A percentile compares a stretch with the other conserved stretches of the same genome.
Conservation (phyloP, 2,329 filamentous ascomycete genomes). For the Aspergillus arachidicola region DNA sequence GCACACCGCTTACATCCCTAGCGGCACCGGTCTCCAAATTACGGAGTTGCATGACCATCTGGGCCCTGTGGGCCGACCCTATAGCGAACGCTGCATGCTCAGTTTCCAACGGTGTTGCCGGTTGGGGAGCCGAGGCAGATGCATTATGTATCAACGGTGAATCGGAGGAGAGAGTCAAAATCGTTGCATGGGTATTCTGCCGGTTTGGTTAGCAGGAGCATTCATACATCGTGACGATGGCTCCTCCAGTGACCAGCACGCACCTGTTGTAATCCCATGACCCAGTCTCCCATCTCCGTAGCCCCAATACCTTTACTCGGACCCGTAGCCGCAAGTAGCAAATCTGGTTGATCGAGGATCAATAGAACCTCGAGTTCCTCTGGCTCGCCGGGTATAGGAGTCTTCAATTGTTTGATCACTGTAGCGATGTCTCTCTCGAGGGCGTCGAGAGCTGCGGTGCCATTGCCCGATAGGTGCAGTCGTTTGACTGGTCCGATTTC, state of each 20-base stretch:
- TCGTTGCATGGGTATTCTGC: constrained; percentile 64
- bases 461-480: constrained; percentile 33
- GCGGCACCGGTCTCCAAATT: constrained; percentile 86
- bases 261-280: constrained; percentile 67
- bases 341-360: constrained; percentile 67
- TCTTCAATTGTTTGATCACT: constrained; percentile 35
- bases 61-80: constrained; percentile 72
- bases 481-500: constrained; percentile 28
- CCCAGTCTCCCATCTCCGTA: constrained; percentile 55
- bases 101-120: constrained; percentile 67
- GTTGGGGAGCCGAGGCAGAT: constrained; percentile 40
- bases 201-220: neutral
- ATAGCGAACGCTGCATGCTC: constrained; percentile 72
- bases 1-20: constrained; percentile 84
- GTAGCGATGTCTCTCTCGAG: constrained; percentile 39
- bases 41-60: constrained; percentile 70
- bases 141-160: constrained; percentile 64
- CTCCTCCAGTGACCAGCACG: constrained; percentile 28
- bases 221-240: neutral
- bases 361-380: constrained; percentile 52
- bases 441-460: constrained; percentile 32
- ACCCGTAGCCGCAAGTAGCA: constrained; percentile 63
- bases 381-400: constrained; percentile 19
- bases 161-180: constrained; percentile 73
- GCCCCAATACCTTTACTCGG: constrained; percentile 47